These are phyloP conservation scores for Codiaeum variegatum DNA, from an alignment of 441 rosid genomes.

Conservation along the genomic window DNA sequence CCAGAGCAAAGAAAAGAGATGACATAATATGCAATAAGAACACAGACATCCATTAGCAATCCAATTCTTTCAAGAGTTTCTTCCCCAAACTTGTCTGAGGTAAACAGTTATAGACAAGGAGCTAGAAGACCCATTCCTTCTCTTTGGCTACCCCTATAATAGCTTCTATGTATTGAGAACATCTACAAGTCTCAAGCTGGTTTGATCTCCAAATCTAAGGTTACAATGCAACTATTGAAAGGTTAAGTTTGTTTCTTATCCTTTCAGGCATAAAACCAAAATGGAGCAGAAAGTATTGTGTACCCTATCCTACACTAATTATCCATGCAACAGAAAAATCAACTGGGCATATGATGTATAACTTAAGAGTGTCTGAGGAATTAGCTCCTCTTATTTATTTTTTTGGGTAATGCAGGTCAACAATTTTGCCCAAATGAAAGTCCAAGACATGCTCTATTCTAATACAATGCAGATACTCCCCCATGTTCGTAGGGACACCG, in stretches of 20 bases:
- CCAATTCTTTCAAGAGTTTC: neutral
- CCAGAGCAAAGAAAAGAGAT: neutral
- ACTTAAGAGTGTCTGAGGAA: neutral
- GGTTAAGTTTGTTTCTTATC: neutral
- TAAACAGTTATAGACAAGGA: neutral
- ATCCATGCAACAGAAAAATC: neutral
- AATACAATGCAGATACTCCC: neutral
- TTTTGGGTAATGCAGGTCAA: neutral
- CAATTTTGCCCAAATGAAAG: neutral
- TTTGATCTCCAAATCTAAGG: neutral
- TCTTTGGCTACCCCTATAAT: neutral
- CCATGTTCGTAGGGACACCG: neutral
- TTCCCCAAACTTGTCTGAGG: neutral
- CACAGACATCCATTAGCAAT: slow-evolving; percentile 1
- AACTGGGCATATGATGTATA: neutral
- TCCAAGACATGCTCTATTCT: neutral
- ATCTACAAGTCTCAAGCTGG: neutral
- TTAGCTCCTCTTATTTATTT: neutral
- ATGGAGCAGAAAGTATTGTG: neutral
- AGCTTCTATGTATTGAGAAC: neutral
- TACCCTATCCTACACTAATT: neutral
- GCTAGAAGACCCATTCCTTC: neutral
- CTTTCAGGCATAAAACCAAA: neutral
- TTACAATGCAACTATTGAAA: neutral
- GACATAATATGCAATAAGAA: neutral